phyloP scores from a whole-genome alignment of 352 stramenopile species.

The Pythium brachiatum region DNA sequence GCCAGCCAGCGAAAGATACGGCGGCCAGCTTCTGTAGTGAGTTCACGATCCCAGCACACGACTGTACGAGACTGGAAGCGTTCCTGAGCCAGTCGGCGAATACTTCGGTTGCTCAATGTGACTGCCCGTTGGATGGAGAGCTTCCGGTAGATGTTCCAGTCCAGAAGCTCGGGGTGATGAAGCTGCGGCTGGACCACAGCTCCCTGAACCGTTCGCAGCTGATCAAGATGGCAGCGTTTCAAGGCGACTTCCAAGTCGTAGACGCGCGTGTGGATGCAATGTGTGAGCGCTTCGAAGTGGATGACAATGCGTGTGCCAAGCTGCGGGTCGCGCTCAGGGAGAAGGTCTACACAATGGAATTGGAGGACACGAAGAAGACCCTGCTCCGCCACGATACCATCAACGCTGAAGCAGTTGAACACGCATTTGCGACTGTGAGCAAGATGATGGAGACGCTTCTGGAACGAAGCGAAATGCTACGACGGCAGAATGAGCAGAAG shows the following conservation, averaged over 20 bases:
- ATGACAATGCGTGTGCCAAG: background rate
- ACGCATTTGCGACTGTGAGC: slow-evolving; percentile 7
- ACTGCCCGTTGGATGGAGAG: background rate
- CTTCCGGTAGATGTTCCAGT: background rate
- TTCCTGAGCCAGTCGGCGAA: slow-evolving; percentile 1
- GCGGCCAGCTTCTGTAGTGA: slow-evolving; percentile 24
- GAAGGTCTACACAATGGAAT: slow-evolving; percentile 15
- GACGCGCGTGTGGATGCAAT: slow-evolving; percentile 13
- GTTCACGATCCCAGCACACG: slow-evolving; percentile 16
- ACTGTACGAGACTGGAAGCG: slow-evolving; percentile 18
- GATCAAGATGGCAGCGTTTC: slow-evolving; percentile 18
- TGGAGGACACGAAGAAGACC: slow-evolving; percentile 6
- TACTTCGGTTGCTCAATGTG: background rate
- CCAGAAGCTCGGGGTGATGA: slow-evolving; percentile 10
- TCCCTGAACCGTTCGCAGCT: background rate
- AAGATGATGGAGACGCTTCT: slow-evolving; percentile 8
- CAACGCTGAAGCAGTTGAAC: background rate
- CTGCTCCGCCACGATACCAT: background rate
- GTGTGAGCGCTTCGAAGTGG: slow-evolving; percentile 14
- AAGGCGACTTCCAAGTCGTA: slow-evolving; percentile 11
- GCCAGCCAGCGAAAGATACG: slow-evolving; percentile 8
- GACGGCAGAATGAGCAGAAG: slow-evolving; percentile 13
- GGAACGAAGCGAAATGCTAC: background rate
- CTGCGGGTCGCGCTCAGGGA: slow-evolving; percentile 15
- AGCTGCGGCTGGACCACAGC: slow-evolving; percentile 4